phyloP scores from a whole-genome alignment of 768 basidiomycete species.

The Symmetrospora coprosmae region DNA sequence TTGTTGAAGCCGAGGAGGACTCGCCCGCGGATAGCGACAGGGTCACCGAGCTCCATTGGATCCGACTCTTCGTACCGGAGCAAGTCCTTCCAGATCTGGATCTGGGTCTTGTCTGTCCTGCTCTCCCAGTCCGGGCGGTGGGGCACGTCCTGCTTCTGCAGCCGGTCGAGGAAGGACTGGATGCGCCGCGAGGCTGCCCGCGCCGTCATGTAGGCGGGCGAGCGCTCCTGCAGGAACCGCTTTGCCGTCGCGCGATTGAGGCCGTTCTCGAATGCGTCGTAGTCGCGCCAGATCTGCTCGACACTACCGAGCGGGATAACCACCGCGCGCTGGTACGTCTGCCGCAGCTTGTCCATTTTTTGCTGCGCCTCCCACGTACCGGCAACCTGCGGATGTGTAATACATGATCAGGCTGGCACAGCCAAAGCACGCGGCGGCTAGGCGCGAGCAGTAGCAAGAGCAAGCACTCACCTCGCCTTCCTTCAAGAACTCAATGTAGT shows the following conservation, averaged over 20 bases:
- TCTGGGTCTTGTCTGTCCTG: slow-evolving; percentile 53
- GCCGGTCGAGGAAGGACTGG: slow-evolving; percentile 47
- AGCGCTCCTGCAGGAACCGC: slow-evolving; percentile 86
- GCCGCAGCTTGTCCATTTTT: slow-evolving; percentile 81
- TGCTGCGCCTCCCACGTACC: slow-evolving; percentile 93
- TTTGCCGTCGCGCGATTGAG: slow-evolving; percentile 83
- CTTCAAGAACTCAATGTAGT: slow-evolving; percentile 80
- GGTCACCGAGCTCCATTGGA: slow-evolving; percentile 80
- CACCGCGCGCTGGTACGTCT: slow-evolving; percentile 82
- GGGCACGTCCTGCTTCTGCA: slow-evolving; percentile 50
- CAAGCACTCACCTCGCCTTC: slow-evolving; percentile 52
- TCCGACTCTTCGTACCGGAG: slow-evolving; percentile 92
- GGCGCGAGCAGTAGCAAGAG: not conserved
- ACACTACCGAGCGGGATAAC: slow-evolving; percentile 88
- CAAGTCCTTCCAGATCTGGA: slow-evolving; percentile 81
- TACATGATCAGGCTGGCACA: no score
- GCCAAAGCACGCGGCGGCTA: not conserved
- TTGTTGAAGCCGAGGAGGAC: slow-evolving; percentile 74
- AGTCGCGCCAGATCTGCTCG: slow-evolving; percentile 82
- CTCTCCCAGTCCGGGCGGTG: slow-evolving; percentile 62
- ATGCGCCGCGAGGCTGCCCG: slow-evolving; percentile 73
- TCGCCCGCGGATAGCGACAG: slow-evolving; percentile 50
- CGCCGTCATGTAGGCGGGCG: slow-evolving; percentile 87
- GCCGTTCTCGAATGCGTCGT: slow-evolving; percentile 76
- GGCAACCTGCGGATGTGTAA: slow-evolving; percentile 42